Evolutionary conservation across 78 protist genomes (phyloP), one percentile per base, ranked within the genome.

Genomic region (Guillardia theta): DNA sequence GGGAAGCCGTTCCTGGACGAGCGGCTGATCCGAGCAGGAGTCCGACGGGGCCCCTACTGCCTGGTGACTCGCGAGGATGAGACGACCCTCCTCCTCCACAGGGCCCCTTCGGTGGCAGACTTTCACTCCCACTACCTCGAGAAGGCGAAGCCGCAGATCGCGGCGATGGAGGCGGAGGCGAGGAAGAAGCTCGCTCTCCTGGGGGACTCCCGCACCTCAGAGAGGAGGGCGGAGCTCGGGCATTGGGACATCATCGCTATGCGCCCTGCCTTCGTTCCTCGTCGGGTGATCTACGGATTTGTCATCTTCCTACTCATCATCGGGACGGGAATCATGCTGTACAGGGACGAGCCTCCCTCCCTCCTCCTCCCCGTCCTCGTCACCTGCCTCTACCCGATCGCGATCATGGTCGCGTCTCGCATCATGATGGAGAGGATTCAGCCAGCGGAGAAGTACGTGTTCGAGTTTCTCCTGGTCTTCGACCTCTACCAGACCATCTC

Each of bases 391-490:
- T 78, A 43, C 8, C 90, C 90, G 43, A 18, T n/a, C 33, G 33
- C 33, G n/a, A 12, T 2, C 53, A 4, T 9, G 43, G 0, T 43
- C 45, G 4, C 12, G 22, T 0, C 48, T n/a, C 15, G 39, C 90
- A 78, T 18, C 50, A 36, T 6, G 44, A 27, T 43, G 21, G 21
- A 21, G 12, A 24, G 80, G n/a, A 58, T 6, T 27, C 44, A 22
- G 48, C 15, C 39, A 12, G 44, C 45, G 18, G 90, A 18, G n/a
- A n/a, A 30, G 43, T 78, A 78, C 24, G 90, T 78, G 37, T 78
- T 78, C 33, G 90, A 78, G 48, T 30, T 78, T 27, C 90, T 78
- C 33, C 90, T 78, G 6, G 90, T 30, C 48, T 78, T 78, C 90
- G 90, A 78, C 48, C 6, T 78, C 24, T 78, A 78, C 90, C 87